Conservation (phyloP, 176 grass and related monocot species). For the Melocanna baccifera region DNA sequence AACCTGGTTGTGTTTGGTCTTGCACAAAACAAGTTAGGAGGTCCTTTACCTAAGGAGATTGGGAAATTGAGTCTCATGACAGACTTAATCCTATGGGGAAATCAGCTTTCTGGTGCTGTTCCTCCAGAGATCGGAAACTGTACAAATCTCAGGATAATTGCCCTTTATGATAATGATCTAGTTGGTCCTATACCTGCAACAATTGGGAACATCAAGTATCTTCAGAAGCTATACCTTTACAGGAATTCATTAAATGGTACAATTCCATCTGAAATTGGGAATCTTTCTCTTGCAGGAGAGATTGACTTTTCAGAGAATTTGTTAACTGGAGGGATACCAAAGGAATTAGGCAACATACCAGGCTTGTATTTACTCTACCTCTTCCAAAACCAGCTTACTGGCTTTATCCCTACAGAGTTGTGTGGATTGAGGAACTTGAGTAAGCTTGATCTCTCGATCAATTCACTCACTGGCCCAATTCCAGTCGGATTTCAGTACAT, state of each 20-base stretch:
- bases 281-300: conserved; percentile 60
- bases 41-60: conserved; percentile 69
- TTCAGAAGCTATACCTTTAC: conserved; percentile 80
- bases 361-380: conserved; percentile 72
- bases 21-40: conserved; percentile 81
- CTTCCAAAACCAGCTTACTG: conserved; percentile 88
- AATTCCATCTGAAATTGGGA: conserved; percentile 72
- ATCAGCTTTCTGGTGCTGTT: conserved; percentile 68
- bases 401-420: conserved; percentile 66
- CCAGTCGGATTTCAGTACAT: conserved; percentile 82
- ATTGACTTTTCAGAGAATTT: conserved; percentile 96
- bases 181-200: conserved; percentile 66
- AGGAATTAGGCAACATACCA: conserved; percentile 66
- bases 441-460: conserved; percentile 97
- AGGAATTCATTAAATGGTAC: conserved; percentile 82
- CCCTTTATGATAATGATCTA: conserved; percentile 83
- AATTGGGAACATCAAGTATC: conserved; percentile 63
- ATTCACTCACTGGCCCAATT: conserved; percentile 74
- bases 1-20: conserved; percentile 77
- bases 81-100: conserved; percentile 79
- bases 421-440: conserved; percentile 70
- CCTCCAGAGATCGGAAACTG: conserved; percentile 88
- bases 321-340: conserved; percentile 78
- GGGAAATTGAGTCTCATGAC: conserved; percentile 62
- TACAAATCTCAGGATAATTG: conserved; percentile 58